A percentile compares a stretch with the other conserved stretches of the same genome.
These are phyloP conservation scores for Trametes sp. DNA, from an alignment of 1,284 basidiomycete genomes.

Conservation along the genomic window DNA sequence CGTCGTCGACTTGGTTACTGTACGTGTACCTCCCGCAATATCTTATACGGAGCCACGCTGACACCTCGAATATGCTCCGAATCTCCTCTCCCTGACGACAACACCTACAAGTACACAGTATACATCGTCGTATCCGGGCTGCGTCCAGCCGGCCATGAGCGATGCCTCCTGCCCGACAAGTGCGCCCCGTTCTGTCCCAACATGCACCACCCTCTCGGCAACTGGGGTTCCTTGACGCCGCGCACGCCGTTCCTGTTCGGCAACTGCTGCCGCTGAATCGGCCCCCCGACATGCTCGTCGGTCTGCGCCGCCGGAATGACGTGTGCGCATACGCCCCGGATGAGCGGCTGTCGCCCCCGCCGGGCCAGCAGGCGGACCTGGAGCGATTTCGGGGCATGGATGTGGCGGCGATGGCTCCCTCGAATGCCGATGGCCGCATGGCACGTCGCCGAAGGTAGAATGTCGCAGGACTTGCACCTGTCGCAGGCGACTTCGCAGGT, in stretches of 20 bases:
- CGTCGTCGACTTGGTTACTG: background rate
- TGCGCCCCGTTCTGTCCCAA: constrained; percentile 10
- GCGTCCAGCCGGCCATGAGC: background rate
- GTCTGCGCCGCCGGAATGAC: constrained; percentile 11
- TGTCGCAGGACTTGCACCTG: too few species aligned
- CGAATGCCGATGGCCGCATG: too few species aligned
- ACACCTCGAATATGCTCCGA: background rate
- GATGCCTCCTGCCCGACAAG: constrained; percentile 3
- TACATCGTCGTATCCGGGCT: constrained; percentile 7
- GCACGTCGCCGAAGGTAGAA: too few species aligned
- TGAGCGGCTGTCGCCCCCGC: background rate
- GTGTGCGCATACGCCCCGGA: background rate
- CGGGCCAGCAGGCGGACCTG: background rate
- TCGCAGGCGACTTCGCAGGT: too few species aligned
- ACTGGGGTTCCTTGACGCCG: background rate
- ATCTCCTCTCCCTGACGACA: background rate
- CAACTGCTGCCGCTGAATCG: constrained; percentile 24
- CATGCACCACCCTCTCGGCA: background rate
- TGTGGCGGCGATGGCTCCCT: too few species aligned
- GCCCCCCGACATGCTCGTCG: background rate
- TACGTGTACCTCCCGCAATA: background rate
- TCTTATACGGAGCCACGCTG: background rate
- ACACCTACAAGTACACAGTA: background rate
- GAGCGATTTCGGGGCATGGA: background rate
- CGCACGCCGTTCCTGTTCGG: constrained; percentile 15